Percentiles rank a stretch among this genome's conserved stretches.
Evolutionary conservation across 2,329 filamentous ascomycete genomes (phyloP).

Genomic region (Tolypocladium album): DNA sequence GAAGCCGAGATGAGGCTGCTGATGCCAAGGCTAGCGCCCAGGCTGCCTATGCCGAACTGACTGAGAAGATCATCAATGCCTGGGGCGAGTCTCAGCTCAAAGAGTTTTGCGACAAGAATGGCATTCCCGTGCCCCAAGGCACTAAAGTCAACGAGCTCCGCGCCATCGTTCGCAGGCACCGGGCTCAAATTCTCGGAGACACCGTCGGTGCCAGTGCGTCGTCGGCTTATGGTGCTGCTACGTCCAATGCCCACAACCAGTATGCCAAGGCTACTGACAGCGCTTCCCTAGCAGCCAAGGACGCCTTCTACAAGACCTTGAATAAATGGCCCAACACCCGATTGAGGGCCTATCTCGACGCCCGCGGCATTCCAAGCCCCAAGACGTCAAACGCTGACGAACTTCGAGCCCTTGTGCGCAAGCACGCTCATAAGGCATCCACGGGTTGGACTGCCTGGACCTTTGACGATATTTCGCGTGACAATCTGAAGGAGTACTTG

Average conservation of each 20-base stretch:
- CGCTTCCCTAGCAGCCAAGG: constrained; percentile 48
- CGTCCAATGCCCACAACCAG: constrained; percentile 63
- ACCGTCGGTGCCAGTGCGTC: constrained; percentile 46
- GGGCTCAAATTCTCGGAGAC: constrained; percentile 59
- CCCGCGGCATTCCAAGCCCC: constrained; percentile 65
- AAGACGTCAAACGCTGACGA: constrained; percentile 62
- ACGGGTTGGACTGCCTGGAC: constrained; percentile 63
- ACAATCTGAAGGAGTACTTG: constrained; percentile 55
- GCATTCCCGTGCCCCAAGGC: constrained; percentile 77
- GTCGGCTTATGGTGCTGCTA: constrained; percentile 59
- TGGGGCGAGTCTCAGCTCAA: constrained; percentile 89
- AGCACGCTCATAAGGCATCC: constrained; percentile 59
- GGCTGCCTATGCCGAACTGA: constrained; percentile 61
- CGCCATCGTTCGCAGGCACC: constrained; percentile 81
- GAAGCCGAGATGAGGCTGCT: constrained; percentile 48
- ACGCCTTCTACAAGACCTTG: constrained; percentile 55
- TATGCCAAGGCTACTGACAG: constrained; percentile 67
- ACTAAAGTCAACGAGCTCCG: constrained; percentile 83
- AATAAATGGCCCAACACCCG: constrained; percentile 63
- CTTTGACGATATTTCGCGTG: constrained; percentile 65
- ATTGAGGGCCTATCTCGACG: constrained; percentile 68
- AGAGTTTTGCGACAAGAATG: constrained; percentile 85
- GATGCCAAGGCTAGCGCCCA: constrained; percentile 55
- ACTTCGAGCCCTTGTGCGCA: constrained; percentile 63
- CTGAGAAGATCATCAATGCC: constrained; percentile 74